phyloP scores from a whole-genome alignment of 2,329 filamentous ascomycete species.

The Sporothrix sp. region DNA sequence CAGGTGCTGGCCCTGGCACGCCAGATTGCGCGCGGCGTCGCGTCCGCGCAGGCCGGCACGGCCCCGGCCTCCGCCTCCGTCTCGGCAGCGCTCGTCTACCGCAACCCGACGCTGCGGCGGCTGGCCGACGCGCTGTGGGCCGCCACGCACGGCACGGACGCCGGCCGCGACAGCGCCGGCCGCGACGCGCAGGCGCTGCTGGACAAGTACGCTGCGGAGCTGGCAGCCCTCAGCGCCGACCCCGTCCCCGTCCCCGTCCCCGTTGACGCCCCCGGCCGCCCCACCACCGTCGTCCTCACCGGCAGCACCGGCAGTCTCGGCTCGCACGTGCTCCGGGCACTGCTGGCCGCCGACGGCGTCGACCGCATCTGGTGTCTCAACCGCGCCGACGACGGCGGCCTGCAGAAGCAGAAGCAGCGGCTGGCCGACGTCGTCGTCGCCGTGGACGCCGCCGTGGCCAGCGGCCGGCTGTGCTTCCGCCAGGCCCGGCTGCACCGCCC shows the following conservation, averaged over 20 bases:
- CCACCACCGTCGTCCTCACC: neutral
- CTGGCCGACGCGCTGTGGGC: neutral
- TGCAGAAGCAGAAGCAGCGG: neutral
- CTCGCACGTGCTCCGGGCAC: neutral
- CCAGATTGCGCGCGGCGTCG: neutral
- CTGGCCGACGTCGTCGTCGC: neutral
- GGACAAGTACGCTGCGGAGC: neutral
- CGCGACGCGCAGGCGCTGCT: neutral
- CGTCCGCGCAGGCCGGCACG: neutral
- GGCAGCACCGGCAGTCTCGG: conserved; percentile 6
- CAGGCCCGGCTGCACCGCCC: neutral
- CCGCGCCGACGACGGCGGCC: neutral
- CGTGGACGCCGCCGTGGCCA: neutral
- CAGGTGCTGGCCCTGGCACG: neutral
- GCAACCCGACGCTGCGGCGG: neutral
- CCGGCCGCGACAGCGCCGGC: too few relatives aligned
- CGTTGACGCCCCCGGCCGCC: neutral
- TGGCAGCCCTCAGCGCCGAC: neutral
- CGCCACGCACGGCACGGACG: too few relatives aligned
- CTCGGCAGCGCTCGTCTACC: neutral
- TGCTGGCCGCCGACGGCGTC: neutral
- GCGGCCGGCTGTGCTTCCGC: neutral
- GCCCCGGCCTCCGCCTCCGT: neutral
- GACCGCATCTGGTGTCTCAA: conserved; percentile 1
- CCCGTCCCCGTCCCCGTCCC: too few relatives aligned